Percentiles rank a stretch among this genome's conserved stretches.
Conservation (phyloP, 2,329 filamentous ascomycete genomes). For the Nemania abortiva region DNA sequence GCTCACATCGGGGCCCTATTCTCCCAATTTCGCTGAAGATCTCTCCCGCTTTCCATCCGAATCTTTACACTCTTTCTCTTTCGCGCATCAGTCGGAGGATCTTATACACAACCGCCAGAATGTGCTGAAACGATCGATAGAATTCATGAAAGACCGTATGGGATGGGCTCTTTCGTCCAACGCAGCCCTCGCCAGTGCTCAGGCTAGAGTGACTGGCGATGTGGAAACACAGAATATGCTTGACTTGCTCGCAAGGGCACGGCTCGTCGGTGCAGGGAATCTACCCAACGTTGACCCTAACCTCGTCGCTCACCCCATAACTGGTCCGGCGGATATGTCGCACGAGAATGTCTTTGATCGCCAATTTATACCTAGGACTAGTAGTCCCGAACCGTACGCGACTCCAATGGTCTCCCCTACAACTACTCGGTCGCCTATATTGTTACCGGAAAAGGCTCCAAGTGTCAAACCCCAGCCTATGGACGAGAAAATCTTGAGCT, state of each 20-base stretch:
- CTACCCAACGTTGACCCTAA: conserved; percentile 62
- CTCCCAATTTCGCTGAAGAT: conserved; percentile 87
- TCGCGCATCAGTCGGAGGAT: conserved; percentile 94
- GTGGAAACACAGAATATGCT: conserved; percentile 90
- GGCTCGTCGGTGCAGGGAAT: conserved; percentile 78
- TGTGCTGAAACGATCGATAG: conserved; percentile 90
- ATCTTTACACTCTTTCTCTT: conserved; percentile 97
- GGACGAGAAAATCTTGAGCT: conserved; percentile 26
- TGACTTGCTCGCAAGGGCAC: conserved; percentile 85
- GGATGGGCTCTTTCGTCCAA: conserved; percentile 80
- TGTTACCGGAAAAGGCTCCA: conserved; percentile 28
- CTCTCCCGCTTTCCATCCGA: conserved; percentile 93
- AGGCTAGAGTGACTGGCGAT: conserved; percentile 85
- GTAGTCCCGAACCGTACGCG: conserved; percentile 62
- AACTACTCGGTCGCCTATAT: conserved; percentile 40
- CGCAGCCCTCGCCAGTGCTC: conserved; percentile 82
- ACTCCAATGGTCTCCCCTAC: conserved; percentile 54
- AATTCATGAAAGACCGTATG: conserved; percentile 95
- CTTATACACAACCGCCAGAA: conserved; percentile 91
- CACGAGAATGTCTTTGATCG: conserved; percentile 87
- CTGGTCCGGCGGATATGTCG: conserved; percentile 80
- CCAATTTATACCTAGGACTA: conserved; percentile 73
- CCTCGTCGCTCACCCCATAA: conserved; percentile 73
- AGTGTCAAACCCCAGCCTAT: conserved; percentile 13
- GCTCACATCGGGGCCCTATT: conserved; percentile 72